A percentile compares a stretch with the other conserved stretches of the same genome.
Conservation (phyloP, 495 filamentous ascomycete species). For the Penicillium arizonense region DNA sequence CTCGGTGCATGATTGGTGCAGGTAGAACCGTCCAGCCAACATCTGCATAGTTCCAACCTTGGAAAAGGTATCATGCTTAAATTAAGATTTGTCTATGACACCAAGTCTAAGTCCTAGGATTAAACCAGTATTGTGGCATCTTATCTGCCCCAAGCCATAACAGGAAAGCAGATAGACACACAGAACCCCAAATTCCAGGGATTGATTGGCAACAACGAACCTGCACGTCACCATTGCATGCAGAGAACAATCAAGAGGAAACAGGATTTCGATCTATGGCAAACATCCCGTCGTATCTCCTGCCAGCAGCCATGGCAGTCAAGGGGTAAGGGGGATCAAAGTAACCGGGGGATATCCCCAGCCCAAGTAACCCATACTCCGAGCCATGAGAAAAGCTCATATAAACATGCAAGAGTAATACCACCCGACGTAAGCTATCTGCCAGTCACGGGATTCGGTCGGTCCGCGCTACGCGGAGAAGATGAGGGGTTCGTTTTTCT, state of each 20-base stretch:
- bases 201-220: no score
- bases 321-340: no score
- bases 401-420: conserved; percentile 2
- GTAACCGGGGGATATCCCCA: conserved; percentile 1
- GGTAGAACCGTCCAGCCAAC: no score
- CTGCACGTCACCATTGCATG: neutral
- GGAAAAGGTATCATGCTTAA: no score
- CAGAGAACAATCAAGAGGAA: neutral
- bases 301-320: neutral
- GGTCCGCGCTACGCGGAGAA: conserved; percentile 9
- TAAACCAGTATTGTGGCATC: neutral
- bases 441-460: conserved; percentile 4
- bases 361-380: neutral
- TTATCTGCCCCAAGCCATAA: neutral
- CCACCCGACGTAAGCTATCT: conserved; percentile 4
- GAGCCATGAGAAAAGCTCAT: neutral
- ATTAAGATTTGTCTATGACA: neutral
- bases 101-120: neutral
- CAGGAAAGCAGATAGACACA: neutral
- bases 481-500: conserved; percentile 16
- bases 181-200: no score
- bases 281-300: neutral
- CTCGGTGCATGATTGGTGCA: no score
- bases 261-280: neutral
- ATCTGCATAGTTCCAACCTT: no score